Conservation (phyloP, 441 rosid genomes). For the Gossypium trilobum region DNA sequence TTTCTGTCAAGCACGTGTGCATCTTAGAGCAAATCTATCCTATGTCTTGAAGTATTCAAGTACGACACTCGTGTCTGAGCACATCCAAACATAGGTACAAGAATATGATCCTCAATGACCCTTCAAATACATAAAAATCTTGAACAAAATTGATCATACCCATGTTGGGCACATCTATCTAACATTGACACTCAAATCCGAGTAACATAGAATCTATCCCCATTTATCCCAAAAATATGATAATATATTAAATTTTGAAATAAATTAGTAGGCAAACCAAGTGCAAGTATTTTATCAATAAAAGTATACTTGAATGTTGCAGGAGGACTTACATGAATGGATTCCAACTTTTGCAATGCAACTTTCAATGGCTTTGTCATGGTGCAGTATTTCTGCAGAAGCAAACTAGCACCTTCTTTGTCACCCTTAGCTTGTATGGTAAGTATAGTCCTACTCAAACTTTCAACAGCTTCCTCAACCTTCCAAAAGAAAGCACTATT, state of each 20-base stretch:
- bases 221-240: background rate
- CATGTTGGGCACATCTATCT: background rate
- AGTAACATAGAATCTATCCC: background rate
- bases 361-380: slow-evolving; percentile 54
- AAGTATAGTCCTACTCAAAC: slow-evolving; percentile 72
- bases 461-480: slow-evolving; percentile 77
- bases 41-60: background rate
- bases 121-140: background rate
- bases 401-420: slow-evolving; percentile 60
- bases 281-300: background rate
- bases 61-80: background rate
- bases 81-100: background rate
- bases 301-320: slow-evolving; percentile 7
- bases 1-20: background rate
- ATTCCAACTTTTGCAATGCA: slow-evolving; percentile 57
- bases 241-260: background rate
- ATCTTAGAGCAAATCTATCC: background rate
- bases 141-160: background rate
- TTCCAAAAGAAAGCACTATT: slow-evolving; percentile 23
- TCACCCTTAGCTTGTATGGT: slow-evolving; percentile 86
- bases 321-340: slow-evolving; percentile 38
- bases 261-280: background rate
- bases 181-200: background rate
- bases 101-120: background rate
- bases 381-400: slow-evolving; percentile 50